Evolutionary conservation across 2,329 filamentous ascomycete genomes (phyloP).

Genomic region (Fusarium euwallaceae): DNA sequence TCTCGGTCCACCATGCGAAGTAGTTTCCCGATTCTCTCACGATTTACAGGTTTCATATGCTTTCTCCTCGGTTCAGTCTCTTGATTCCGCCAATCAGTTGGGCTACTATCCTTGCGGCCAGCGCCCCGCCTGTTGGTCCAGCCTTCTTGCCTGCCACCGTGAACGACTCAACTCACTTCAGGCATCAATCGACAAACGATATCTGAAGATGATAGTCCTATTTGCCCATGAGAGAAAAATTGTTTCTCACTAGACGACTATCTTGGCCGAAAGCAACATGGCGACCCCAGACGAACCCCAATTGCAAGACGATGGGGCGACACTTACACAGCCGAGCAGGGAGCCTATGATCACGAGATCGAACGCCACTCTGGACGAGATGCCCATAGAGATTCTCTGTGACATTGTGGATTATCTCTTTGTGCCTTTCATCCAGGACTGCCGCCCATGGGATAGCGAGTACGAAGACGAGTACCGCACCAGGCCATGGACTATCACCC

Average conservation of each 20-base stretch:
- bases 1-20: background rate
- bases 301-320: background rate
- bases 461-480: background rate
- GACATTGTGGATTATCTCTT: slow-evolving; percentile 2
- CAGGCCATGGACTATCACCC: background rate
- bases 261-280: background rate
- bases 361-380: background rate
- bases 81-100: background rate
- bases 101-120: background rate
- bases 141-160: background rate
- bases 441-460: slow-evolving; percentile 3
- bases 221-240: background rate
- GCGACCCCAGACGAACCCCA: background rate
- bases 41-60: background rate
- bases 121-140: slow-evolving; percentile 6
- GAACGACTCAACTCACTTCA: background rate
- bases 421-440: background rate
- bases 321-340: background rate
- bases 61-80: background rate
- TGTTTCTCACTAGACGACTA: background rate
- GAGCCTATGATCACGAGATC: background rate
- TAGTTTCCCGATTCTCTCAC: background rate
- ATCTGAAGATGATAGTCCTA: background rate
- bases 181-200: background rate
- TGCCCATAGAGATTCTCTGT: background rate